These are phyloP conservation scores for Pugionium dolabratum DNA, from an alignment of 345 rosid genomes.

Conservation along the genomic window DNA sequence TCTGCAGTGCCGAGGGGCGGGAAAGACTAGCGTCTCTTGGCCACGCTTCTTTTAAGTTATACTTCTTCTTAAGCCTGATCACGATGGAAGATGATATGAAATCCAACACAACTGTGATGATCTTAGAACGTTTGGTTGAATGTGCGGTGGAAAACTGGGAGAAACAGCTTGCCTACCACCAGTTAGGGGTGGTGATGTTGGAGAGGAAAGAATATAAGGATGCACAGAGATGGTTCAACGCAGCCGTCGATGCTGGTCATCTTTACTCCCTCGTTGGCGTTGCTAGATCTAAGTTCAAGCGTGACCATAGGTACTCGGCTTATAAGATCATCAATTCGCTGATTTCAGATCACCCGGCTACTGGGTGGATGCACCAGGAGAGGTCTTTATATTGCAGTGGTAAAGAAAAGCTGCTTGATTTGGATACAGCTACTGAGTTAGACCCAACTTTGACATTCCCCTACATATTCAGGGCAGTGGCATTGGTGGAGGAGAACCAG, in stretches of 20 bases:
- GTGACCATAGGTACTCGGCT: slow-evolving; percentile 72
- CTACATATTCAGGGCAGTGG: slow-evolving; percentile 67
- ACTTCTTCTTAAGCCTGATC: slow-evolving; percentile 69
- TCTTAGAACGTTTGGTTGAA: slow-evolving; percentile 68
- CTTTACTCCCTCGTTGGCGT: slow-evolving; percentile 60
- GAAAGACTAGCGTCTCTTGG: slow-evolving; percentile 57
- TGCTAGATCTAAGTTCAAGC: slow-evolving; percentile 75
- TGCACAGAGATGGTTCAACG: slow-evolving; percentile 70
- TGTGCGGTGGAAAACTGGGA: slow-evolving; percentile 65
- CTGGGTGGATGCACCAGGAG: slow-evolving; percentile 86
- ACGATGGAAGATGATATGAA: slow-evolving; percentile 73
- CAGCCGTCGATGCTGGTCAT: slow-evolving; percentile 65
- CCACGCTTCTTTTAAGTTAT: slow-evolving; percentile 66
- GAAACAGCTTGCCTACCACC: slow-evolving; percentile 73
- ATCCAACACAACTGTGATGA: slow-evolving; percentile 76
- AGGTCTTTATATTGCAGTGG: slow-evolving; percentile 69
- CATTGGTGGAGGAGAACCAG: slow-evolving; percentile 63
- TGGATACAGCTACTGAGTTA: slow-evolving; percentile 57
- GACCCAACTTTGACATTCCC: slow-evolving; percentile 83
- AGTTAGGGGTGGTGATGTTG: slow-evolving; percentile 73
- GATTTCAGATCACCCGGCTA: slow-evolving; percentile 50
- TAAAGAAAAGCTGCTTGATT: slow-evolving; percentile 64
- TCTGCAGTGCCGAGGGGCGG: slow-evolving; percentile 59
- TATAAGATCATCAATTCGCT: slow-evolving; percentile 67
- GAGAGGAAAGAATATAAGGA: slow-evolving; percentile 81